phyloP scores from a whole-genome alignment of 345 rosid species.

The Hirschfeldia incana region DNA sequence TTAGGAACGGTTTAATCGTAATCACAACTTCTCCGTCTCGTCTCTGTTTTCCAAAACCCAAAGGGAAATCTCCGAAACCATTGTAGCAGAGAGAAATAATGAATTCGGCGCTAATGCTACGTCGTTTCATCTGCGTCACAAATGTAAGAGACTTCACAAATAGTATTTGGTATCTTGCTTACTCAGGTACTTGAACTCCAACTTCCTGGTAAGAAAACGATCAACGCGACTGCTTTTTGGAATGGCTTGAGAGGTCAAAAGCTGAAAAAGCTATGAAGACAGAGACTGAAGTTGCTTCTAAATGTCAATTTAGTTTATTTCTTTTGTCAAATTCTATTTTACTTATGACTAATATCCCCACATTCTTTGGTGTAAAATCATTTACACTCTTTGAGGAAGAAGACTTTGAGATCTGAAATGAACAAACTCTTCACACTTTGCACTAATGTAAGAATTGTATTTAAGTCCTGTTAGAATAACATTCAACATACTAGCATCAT shows the following conservation, averaged over 20 bases:
- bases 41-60: too few species aligned
- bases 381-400: neutral
- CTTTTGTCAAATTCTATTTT: neutral
- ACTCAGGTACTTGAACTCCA: slow-evolving; percentile 83
- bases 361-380: slow-evolving; percentile 9
- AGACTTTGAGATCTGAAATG: neutral
- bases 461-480: neutral
- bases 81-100: too few species aligned
- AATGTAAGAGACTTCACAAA: too few species aligned
- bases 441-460: neutral
- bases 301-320: neutral
- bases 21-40: too few species aligned
- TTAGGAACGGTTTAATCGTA: too few species aligned
- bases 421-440: neutral
- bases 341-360: neutral
- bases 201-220: slow-evolving; percentile 85
- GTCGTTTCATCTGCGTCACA: too few species aligned
- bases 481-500: slow-evolving; percentile 2
- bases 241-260: slow-evolving; percentile 86
- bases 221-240: slow-evolving; percentile 72
- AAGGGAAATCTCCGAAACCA: too few species aligned
- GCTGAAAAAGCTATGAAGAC: slow-evolving; percentile 47
- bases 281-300: neutral
- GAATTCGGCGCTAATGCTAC: too few species aligned
- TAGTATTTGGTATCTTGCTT: neutral